Conservation (phyloP, 23 red algal species). For the Gracilariopsis chorda region DNA sequence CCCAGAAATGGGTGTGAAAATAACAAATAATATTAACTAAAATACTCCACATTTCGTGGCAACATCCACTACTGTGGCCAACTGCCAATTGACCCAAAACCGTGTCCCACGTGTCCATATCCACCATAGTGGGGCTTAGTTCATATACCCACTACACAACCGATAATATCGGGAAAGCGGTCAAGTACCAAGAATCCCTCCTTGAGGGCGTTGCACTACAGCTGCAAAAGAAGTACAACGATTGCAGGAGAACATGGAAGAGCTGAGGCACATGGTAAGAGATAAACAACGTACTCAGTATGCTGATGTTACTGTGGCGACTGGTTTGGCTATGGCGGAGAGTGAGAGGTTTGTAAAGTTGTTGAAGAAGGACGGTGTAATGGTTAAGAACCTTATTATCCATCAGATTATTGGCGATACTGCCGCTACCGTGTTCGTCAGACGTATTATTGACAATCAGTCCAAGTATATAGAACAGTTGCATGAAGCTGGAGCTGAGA, state of each 20-base stretch:
- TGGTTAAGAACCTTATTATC: slow-evolving; percentile 69
- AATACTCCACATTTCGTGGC: too few species aligned
- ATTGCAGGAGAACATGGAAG: slow-evolving; percentile 64
- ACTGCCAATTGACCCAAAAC: too few species aligned
- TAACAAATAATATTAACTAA: too few species aligned
- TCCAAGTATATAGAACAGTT: slow-evolving; percentile 36
- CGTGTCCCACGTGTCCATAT: too few species aligned
- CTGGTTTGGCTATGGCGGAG: slow-evolving; percentile 88
- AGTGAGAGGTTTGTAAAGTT: slow-evolving; percentile 69
- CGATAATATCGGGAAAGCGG: too few species aligned
- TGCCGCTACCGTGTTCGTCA: slow-evolving; percentile 30
- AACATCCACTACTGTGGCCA: too few species aligned
- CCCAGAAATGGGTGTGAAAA: too few species aligned
- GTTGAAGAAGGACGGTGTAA: slow-evolving; percentile 46
- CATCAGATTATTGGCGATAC: slow-evolving; percentile 84
- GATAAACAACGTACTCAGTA: slow-evolving; percentile 76
- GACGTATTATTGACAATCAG: slow-evolving; percentile 49
- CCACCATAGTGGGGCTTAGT: too few species aligned
- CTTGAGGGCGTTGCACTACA: too few species aligned
- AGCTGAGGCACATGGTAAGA: slow-evolving; percentile 62
- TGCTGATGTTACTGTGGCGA: slow-evolving; percentile 82
- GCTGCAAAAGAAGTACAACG: slow-evolving; percentile 38
- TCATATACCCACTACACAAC: too few species aligned
- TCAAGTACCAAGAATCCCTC: too few species aligned
- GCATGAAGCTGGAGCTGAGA: slow-evolving; percentile 22